phyloP scores from a whole-genome alignment of 225 moss, liverwort and hornwort genomes.

The Straminergon stramineum region DNA sequence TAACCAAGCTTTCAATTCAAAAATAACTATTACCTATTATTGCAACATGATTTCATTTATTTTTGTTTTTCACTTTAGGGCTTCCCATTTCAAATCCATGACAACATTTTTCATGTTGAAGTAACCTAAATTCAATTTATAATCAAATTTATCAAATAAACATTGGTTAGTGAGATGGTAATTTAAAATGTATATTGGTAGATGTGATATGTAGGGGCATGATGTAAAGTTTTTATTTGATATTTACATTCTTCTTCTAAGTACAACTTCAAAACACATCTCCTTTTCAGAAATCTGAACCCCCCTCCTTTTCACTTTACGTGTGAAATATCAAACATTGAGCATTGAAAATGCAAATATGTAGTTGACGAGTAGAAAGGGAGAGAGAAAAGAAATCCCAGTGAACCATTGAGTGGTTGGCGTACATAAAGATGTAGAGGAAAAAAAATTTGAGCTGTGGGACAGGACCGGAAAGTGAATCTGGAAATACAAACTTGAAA shows the following conservation, averaged over 20 bases:
- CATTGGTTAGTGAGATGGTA: too few species aligned
- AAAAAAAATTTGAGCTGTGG: not conserved
- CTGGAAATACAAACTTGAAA: not conserved
- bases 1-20: too few species aligned
- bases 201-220: not conserved
- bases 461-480: not conserved
- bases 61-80: too few species aligned
- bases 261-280: not conserved
- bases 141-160: too few species aligned
- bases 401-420: not conserved
- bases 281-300: not conserved
- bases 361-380: not conserved
- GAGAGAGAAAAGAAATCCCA: not conserved
- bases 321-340: not conserved
- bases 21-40: too few species aligned
- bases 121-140: too few species aligned
- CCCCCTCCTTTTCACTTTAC: not conserved
- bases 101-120: too few species aligned
- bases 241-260: not conserved
- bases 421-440: not conserved
- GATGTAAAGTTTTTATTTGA: not conserved
- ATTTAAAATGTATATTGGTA: not conserved
- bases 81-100: not conserved
- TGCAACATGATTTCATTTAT: too few species aligned
- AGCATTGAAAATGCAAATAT: not conserved